Evolutionary conservation across 495 filamentous ascomycete genomes (phyloP), one percentile per base, ranked within the genome.

Genomic region (Xylaria flabelliformis): DNA sequence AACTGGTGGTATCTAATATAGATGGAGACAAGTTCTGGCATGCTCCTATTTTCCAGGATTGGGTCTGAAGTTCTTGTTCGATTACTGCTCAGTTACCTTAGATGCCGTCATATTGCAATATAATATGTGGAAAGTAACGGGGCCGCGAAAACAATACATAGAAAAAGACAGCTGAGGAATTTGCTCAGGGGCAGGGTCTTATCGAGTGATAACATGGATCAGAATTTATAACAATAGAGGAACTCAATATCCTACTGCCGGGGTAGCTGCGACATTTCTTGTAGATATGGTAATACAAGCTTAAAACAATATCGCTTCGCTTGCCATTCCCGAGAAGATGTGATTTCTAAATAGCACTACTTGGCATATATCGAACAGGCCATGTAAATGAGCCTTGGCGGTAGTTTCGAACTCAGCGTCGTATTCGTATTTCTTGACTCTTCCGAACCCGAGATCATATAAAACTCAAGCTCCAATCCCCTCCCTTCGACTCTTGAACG

Each of bases 381-480:
- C 58, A 61, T 39, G 19, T 9, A 39, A 39, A 61, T 12, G 24
- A 9, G 29, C 17, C 55, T 61, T 61, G 58, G 58, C 58, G 10
- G 21, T 39, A 0, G 53, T 32, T 32, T 32, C 53, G 29, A 56
- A 8, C 19, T 9, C 10, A 8, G n/a, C 5, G 9, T 39, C 58
- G 58, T 61, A 61, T 61, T 61, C 58, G 58, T 61, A 61, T 61
- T 61, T 32, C 26, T 19, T n/a, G 34, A 29, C 34, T 6, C 39
- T 61, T 39, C 58, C 58, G 58, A 61, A 61, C 58, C 39, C 58
- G 58, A 39, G 58, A 19, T 17, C 58, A 21, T 61, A 61, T 61
- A 61, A 61, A 34, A 34, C 32, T 13, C 29, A 32, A 12, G 8
- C 24, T 21, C 19, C 34, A 21, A 34, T 39, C 36, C 56, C n/a